Conservation (phyloP, 441 rosid species). For the Brassica balearica region DNA sequence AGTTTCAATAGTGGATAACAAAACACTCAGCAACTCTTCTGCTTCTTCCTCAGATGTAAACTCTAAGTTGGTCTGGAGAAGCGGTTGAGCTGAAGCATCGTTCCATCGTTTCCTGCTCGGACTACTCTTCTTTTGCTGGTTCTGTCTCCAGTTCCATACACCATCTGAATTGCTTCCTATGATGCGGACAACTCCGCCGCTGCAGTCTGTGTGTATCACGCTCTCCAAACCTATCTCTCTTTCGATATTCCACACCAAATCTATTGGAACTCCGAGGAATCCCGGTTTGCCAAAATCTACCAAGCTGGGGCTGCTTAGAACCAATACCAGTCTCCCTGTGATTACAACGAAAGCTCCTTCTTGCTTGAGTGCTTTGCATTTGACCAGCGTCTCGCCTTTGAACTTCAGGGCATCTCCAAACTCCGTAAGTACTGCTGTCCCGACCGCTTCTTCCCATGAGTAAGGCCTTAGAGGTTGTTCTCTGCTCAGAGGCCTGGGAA, state of each 20-base stretch:
- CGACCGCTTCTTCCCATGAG: conserved; percentile 95
- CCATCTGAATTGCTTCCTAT: conserved; percentile 87
- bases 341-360: conserved; percentile 73
- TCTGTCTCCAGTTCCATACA: conserved; percentile 61
- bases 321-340: conserved; percentile 66
- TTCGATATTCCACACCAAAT: conserved; percentile 78
- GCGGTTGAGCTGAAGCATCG: conserved; percentile 66
- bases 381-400: conserved; percentile 67
- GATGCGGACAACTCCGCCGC: conserved; percentile 68
- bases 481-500: conserved; percentile 86
- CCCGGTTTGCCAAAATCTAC: conserved; percentile 71
- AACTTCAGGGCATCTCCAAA: conserved; percentile 65
- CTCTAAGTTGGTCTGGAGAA: conserved; percentile 77
- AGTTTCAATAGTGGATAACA: conserved; percentile 66
- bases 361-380: conserved; percentile 77
- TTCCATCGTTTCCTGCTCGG: conserved; percentile 63
- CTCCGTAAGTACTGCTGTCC: conserved; percentile 71
- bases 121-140: conserved; percentile 54
- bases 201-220: conserved; percentile 71
- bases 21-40: conserved; percentile 52
- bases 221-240: conserved; percentile 78
- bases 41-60: conserved; percentile 64
- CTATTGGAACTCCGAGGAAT: conserved; percentile 70
- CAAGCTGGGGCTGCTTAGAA: conserved; percentile 72
- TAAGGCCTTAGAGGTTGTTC: conserved; percentile 89